Percentiles rank a stretch among this genome's conserved stretches.
These are phyloP conservation scores for Dacryopinax primogenitus DNA, from an alignment of 768 basidiomycete species.

Conservation along the genomic window DNA sequence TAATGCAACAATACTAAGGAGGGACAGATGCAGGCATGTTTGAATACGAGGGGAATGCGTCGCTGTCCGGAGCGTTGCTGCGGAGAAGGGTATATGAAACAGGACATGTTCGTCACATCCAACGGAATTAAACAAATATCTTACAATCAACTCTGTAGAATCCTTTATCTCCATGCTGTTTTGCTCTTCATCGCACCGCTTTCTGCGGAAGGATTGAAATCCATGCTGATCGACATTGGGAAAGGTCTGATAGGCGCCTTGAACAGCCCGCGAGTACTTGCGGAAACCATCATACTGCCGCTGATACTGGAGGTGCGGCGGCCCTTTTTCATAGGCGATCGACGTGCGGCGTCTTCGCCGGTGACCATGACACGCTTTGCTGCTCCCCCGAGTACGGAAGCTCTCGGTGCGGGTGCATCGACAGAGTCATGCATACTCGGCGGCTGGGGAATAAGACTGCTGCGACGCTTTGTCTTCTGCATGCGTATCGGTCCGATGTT, in stretches of 20 bases:
- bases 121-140: not conserved
- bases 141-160: not conserved
- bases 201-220: not conserved
- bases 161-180: not conserved
- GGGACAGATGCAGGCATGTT: not conserved
- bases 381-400: not conserved
- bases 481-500: constrained; percentile 62
- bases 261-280: not conserved
- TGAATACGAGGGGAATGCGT: not conserved
- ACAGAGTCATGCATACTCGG: not conserved
- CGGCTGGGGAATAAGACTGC: constrained; percentile 62
- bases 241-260: not conserved
- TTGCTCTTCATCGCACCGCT: not conserved
- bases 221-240: not conserved
- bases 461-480: constrained; percentile 61
- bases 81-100: not conserved
- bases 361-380: not conserved
- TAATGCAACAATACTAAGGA: not conserved
- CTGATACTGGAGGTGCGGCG: not conserved
- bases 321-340: not conserved
- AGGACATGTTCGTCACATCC: not conserved
- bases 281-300: not conserved
- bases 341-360: not conserved
- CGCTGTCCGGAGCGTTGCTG: constrained; percentile 1
- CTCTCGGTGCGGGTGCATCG: not conserved